Conservation (phyloP, 1,139 yeast genomes). For the Spencermartinsiella ligniputridi region DNA sequence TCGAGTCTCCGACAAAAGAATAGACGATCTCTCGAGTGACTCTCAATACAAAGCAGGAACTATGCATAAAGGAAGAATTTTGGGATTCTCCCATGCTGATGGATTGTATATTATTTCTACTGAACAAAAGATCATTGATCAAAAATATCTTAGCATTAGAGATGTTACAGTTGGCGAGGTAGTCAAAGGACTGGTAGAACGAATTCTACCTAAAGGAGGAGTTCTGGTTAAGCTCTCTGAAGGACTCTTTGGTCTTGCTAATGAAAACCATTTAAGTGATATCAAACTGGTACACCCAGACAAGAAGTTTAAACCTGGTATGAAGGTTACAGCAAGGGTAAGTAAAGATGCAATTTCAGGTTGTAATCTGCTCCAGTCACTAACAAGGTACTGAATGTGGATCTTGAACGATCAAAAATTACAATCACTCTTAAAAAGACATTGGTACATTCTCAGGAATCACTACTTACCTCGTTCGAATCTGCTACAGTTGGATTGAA, state of each 20-base stretch:
- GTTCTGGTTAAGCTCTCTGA: slow-evolving; percentile 61
- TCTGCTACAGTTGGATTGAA: slow-evolving; percentile 55
- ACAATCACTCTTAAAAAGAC: slow-evolving; percentile 78
- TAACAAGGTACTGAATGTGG: slow-evolving; percentile 35
- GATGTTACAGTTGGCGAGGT: slow-evolving; percentile 77
- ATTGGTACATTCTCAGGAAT: slow-evolving; percentile 63
- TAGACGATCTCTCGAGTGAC: slow-evolving; percentile 38
- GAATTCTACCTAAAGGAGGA: slow-evolving; percentile 68
- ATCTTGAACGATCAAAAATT: slow-evolving; percentile 42
- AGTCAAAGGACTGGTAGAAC: slow-evolving; percentile 48
- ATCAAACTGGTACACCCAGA: slow-evolving; percentile 83
- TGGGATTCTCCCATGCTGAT: slow-evolving; percentile 66
- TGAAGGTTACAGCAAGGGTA: slow-evolving; percentile 57
- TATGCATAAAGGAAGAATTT: slow-evolving; percentile 68
- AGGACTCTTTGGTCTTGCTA: slow-evolving; percentile 70
- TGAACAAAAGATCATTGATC: slow-evolving; percentile 58
- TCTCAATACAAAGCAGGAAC: slow-evolving; percentile 54
- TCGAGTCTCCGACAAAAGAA: slow-evolving; percentile 51
- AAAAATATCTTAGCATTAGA: slow-evolving; percentile 58
- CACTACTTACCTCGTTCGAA: slow-evolving; percentile 50
- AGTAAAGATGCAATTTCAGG: slow-evolving; percentile 22
- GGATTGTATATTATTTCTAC: slow-evolving; percentile 62
- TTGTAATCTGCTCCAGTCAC: slow-evolving; percentile 2
- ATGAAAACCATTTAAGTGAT: slow-evolving; percentile 76
- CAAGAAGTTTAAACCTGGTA: slow-evolving; percentile 80